phyloP scores from a whole-genome alignment of 305 asterid genomes.

The Fraxinus angustifolia region DNA sequence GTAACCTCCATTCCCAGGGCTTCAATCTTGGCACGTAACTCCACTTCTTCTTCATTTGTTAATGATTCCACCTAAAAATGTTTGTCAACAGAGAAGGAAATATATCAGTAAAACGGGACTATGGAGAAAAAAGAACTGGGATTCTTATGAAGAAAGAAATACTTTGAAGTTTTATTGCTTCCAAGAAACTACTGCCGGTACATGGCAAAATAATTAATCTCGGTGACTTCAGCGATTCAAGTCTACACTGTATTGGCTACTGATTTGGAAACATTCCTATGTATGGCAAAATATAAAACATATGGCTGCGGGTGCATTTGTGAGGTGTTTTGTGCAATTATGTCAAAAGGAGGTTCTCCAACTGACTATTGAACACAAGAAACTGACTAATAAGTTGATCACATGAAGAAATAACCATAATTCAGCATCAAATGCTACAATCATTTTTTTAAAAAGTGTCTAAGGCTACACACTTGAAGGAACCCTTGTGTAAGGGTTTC shows the following conservation, averaged over 20 bases:
- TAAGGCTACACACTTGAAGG: not conserved
- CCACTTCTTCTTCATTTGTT: conserved; percentile 90
- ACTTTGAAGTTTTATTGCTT: not conserved
- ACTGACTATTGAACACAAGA: not conserved
- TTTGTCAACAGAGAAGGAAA: not conserved
- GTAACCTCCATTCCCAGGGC: conserved; percentile 67
- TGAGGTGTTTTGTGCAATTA: not conserved
- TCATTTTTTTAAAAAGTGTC: not conserved
- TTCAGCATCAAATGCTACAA: not conserved
- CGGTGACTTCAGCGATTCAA: not conserved
- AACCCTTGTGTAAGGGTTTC: not conserved
- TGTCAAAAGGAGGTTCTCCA: not conserved
- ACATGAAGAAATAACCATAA: not conserved
- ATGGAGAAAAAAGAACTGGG: not conserved
- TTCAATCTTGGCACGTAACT: conserved; percentile 83
- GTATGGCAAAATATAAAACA: not conserved
- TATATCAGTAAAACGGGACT: not conserved
- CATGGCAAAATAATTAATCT: not conserved
- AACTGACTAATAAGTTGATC: not conserved
- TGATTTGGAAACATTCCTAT: not conserved
- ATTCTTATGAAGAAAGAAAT: not conserved
- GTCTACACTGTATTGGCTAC: not conserved
- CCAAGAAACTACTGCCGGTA: not conserved
- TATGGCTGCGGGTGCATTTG: not conserved
- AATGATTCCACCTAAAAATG: conserved; percentile 73